Evolutionary conservation across 2,329 filamentous ascomycete species (phyloP), one percentile per base, ranked within the genome.

Genomic region (Verticillium longisporum): DNA sequence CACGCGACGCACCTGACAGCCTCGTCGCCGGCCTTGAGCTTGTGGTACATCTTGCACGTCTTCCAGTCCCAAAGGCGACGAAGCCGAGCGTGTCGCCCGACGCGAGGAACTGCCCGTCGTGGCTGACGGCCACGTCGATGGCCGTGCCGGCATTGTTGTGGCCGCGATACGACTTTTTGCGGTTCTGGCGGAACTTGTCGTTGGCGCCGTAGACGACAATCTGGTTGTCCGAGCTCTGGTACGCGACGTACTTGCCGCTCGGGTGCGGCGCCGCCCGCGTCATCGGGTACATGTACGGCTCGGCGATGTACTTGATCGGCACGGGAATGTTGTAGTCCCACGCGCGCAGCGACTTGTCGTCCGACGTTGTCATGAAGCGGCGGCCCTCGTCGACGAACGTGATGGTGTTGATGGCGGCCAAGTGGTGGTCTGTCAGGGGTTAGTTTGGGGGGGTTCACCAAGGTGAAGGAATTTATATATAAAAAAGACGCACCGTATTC

Each of bases 281-380:
- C 82, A 99, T 91, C 7, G 92, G 89, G 75, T 95, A 99, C 92
- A 99, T 97, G 79, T 97, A 92, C 1, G 94, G 92, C 73, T 99
- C 95, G 32, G 94, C 94, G 70, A 97, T 96, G 78, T 96, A 96
- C 74, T 97, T 98, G 82, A 99, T 98, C 0, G 95, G 95, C 0
- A 99, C 95, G 1, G 95, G 95, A 68, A 99, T 98, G 68, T 93
- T 92, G 79, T 96, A 98, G 77, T 99, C 96, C 96, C 96, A 99
- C 1, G 94, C 94, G 63, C 95, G 89, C 31, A 99, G 83, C 7
- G 90, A 94, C 75, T 97, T 97, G 79, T 99, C 95, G 79, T 99
- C 95, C 0, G 92, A 96, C 1, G 96, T 99, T 32, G 94, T 96
- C 80, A 99, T 95, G 82, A 99, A 99, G 50, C 96, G 90, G 38